Evolutionary conservation across 352 stramenopile species (phyloP).

Genomic region (Phytophthora pinifolia): DNA sequence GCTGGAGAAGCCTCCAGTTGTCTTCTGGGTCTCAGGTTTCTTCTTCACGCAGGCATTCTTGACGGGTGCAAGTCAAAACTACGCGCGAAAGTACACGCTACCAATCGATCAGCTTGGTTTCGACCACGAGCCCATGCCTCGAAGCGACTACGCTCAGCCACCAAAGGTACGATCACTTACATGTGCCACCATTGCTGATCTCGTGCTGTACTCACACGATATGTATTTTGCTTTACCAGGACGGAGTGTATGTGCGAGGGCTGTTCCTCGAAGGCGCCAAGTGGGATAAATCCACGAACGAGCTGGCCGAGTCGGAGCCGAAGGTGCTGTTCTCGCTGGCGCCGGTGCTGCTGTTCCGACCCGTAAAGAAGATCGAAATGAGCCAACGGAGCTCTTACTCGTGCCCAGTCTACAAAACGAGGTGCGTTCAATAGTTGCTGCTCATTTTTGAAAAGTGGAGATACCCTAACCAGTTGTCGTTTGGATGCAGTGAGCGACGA

Average conservation of each 20-base stretch:
- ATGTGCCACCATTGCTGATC: no score
- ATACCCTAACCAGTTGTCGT: conserved; percentile 10
- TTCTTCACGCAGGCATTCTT: conserved; percentile 97
- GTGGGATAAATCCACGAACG: conserved; percentile 75
- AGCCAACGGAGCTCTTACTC: conserved; percentile 71
- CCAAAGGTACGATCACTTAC: conserved; percentile 43
- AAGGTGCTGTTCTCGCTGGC: conserved; percentile 89
- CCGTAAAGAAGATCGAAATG: conserved; percentile 80
- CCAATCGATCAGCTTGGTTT: conserved; percentile 90
- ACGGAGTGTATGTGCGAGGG: conserved; percentile 87
- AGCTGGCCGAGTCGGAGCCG: conserved; percentile 79
- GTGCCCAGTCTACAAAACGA: conserved; percentile 95
- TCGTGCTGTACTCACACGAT: no score
- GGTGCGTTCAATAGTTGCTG: conserved; percentile 30
- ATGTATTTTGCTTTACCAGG: conserved; percentile 29
- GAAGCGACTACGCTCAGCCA: conserved; percentile 70
- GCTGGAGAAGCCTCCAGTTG: conserved; percentile 77
- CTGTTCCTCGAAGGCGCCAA: conserved; percentile 90
- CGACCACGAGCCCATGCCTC: conserved; percentile 80
- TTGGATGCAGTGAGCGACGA: conserved; percentile 67
- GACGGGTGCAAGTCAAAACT: conserved; percentile 95
- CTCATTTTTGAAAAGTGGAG: conserved; percentile 1
- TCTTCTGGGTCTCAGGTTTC: conserved; percentile 96
- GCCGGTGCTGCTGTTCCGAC: conserved; percentile 84
- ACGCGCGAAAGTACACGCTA: conserved; percentile 89